These are phyloP conservation scores for Phytopythium boreale DNA, from an alignment of 352 stramenopile species.

Conservation along the genomic window DNA sequence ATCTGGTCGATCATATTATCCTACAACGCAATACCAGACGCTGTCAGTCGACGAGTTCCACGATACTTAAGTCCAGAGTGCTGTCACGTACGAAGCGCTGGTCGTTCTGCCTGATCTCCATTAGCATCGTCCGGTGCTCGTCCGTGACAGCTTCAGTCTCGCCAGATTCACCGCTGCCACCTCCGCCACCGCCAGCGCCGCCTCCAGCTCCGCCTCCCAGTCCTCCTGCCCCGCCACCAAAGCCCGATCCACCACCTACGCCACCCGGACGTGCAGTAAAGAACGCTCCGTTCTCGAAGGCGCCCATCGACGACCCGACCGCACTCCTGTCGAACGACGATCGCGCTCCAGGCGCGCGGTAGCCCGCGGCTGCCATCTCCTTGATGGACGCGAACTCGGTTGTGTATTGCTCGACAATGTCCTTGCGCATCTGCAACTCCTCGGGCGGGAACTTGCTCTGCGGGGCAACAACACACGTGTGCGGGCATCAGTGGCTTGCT, in stretches of 20 bases:
- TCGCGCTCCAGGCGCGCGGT: constrained; percentile 42
- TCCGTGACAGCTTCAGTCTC: constrained; percentile 56
- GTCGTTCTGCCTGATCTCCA: constrained; percentile 80
- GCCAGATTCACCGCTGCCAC: constrained; percentile 15
- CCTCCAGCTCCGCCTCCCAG: constrained; percentile 21
- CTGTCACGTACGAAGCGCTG: constrained; percentile 64
- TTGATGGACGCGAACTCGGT: constrained; percentile 78
- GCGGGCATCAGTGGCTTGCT: neutral
- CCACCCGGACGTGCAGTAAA: constrained; percentile 37
- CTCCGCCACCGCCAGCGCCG: constrained; percentile 21
- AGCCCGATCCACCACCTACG: constrained; percentile 11
- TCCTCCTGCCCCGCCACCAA: constrained; percentile 18
- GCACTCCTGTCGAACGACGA: constrained; percentile 46
- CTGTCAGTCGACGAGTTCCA: neutral
- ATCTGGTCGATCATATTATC: constrained; percentile 88
- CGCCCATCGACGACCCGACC: constrained; percentile 42
- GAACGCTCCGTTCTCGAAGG: constrained; percentile 63
- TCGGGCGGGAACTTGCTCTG: constrained; percentile 77
- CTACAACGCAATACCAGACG: constrained; percentile 15
- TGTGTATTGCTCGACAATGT: constrained; percentile 78
- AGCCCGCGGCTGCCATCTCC: constrained; percentile 59
- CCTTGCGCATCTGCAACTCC: constrained; percentile 74
- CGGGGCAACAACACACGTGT: constrained; percentile 2
- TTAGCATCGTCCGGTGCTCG: constrained; percentile 62
- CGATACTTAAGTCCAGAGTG: neutral